These are phyloP conservation scores for Rhizopogon salebrosus DNA, from an alignment of 768 basidiomycete genomes.

Conservation along the genomic window DNA sequence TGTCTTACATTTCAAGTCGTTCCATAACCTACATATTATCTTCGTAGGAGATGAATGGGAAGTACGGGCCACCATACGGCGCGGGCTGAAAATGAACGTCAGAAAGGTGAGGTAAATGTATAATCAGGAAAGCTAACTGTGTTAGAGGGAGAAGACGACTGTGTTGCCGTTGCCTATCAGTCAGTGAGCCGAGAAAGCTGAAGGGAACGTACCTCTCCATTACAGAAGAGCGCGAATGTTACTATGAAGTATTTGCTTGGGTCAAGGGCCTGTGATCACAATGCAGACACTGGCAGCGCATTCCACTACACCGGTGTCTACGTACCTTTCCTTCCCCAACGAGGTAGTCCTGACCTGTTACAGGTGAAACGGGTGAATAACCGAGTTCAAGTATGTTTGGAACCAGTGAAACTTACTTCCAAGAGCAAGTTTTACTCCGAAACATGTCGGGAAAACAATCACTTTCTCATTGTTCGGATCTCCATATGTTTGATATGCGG, in stretches of 20 bases:
- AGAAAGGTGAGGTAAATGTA: background rate
- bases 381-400: constrained; percentile 28
- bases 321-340: constrained; percentile 46
- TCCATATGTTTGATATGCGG: constrained; percentile 54
- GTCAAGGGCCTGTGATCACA: constrained; percentile 36
- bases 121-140: constrained; percentile 32
- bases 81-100: constrained; percentile 30
- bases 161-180: background rate
- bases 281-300: background rate
- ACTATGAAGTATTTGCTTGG: constrained; percentile 49
- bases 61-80: constrained; percentile 56
- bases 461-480: constrained; percentile 44
- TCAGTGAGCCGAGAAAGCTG: background rate
- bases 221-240: constrained; percentile 52
- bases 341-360: constrained; percentile 43
- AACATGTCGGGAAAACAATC: constrained; percentile 53
- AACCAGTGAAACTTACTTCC: constrained; percentile 33
- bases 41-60: constrained; percentile 50
- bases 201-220: constrained; percentile 45
- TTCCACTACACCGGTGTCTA: background rate
- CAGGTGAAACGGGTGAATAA: constrained; percentile 3
- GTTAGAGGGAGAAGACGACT: constrained; percentile 62
- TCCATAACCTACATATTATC: constrained; percentile 53
- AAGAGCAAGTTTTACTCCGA: constrained; percentile 40
- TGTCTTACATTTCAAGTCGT: background rate